Base-by-base conservation (phyloP, 257 asterid genomes). In the Datura wrightii region DNA sequence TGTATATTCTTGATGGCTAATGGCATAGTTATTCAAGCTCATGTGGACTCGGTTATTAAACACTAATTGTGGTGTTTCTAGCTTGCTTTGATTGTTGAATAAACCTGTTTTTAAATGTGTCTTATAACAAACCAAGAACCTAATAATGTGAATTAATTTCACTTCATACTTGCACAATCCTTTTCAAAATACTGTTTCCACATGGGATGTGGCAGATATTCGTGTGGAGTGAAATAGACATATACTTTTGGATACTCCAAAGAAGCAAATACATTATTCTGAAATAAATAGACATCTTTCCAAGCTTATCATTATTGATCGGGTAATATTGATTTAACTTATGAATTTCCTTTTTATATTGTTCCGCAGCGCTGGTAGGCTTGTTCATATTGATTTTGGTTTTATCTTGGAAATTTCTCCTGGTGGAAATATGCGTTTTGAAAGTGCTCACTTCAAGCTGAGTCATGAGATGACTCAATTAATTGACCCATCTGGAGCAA, bases 391-490 rank as follows among this genome's bases (percentile, higher is more conserved):
- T 83, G 99, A 97, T 91, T 97, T 97, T 86, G 99, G 99, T 88
- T 97, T 97, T 84, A 97, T 97, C 82, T 87, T 97, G 88, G 99
- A 97, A 91, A 97, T 93, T 84, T 97, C 99, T n/a, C 99, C 99
- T 41, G 99, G 99, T 80, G 93, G 93, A 59, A 97, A 97, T 85
- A 95, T 97, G 99, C 93, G 98, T 76, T 97, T 95, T 50, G 98
- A 97, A 86, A 97, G 98, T 58, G 99, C 99, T 83, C 98, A 97
- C 90, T 97, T 97, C 92, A 97, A 97, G 87, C 91, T 97, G 83
- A 97, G 99, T 85, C 99, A 97, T 53, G 99, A 97, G 90, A 97
- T 97, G 99, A 97, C 99, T 81, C 99, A 97, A 82, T 80, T 97
- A 88, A 94, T 97, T 14, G 99, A 97, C 87, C 99, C 99, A 15